Evolutionary conservation across 768 basidiomycete genomes (phyloP).

Genomic region (Trametes cinnabarina): DNA sequence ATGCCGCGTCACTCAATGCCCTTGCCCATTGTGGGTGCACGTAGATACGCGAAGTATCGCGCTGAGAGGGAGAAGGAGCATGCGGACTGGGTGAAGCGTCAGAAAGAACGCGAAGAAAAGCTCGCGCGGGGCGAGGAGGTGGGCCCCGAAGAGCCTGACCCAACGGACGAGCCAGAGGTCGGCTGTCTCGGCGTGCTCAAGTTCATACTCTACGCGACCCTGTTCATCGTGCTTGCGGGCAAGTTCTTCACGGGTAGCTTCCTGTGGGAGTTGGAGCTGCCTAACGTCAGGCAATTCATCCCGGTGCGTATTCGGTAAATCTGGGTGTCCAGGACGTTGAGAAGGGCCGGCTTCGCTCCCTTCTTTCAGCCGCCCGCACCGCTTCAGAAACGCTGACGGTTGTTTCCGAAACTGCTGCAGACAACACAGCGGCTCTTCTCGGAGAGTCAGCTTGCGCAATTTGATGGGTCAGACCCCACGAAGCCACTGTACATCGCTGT

Average conservation of each 20-base stretch:
- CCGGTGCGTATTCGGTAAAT: slow-evolving; percentile 20
- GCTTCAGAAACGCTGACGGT: slow-evolving; percentile 8
- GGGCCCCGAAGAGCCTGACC: slow-evolving; percentile 71
- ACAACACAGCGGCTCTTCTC: slow-evolving; percentile 70
- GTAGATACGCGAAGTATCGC: slow-evolving; percentile 66
- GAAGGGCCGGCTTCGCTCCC: slow-evolving; percentile 40
- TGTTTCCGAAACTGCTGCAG: slow-evolving; percentile 34
- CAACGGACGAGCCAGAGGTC: slow-evolving; percentile 66
- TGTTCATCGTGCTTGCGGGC: slow-evolving; percentile 60
- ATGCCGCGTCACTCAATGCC: slow-evolving; percentile 4
- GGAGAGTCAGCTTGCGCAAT: slow-evolving; percentile 60
- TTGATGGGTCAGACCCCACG: slow-evolving; percentile 63
- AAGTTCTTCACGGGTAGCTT: slow-evolving; percentile 88
- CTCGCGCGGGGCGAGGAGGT: slow-evolving; percentile 72
- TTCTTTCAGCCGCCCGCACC: neutral
- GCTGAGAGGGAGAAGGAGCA: slow-evolving; percentile 59
- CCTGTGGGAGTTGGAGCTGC: slow-evolving; percentile 65
- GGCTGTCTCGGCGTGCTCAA: slow-evolving; percentile 65
- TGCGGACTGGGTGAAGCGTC: slow-evolving; percentile 65
- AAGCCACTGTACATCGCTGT: slow-evolving; percentile 85
- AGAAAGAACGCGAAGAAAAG: slow-evolving; percentile 69
- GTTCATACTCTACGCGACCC: slow-evolving; percentile 55
- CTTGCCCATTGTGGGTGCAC: slow-evolving; percentile 14
- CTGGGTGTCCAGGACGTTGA: slow-evolving; percentile 37
- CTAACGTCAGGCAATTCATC: slow-evolving; percentile 23